These are phyloP conservation scores for Nitzschia palea DNA, from an alignment of 108 stramenopile species.

Conservation along the genomic window DNA sequence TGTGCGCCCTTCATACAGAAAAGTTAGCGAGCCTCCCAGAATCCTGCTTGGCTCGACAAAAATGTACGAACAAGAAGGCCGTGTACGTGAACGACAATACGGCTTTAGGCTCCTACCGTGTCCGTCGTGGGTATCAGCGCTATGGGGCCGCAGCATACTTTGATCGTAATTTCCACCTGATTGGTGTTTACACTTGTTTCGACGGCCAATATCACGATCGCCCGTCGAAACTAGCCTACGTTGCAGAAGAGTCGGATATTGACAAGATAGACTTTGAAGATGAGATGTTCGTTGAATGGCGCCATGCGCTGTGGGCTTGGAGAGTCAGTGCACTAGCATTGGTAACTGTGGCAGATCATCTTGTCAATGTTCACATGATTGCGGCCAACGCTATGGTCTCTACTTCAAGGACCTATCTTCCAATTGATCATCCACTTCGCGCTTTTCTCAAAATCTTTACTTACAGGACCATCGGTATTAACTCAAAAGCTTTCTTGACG, in stretches of 20 bases:
- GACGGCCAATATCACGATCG: neutral
- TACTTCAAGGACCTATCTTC: constrained; percentile 8
- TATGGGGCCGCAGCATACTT: constrained; percentile 19
- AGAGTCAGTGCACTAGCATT: constrained; percentile 11
- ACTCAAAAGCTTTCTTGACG: neutral
- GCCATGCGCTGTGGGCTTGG: constrained; percentile 14
- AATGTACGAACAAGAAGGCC: neutral
- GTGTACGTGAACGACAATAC: constrained; percentile 1
- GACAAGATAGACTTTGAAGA: neutral
- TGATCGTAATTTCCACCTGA: constrained; percentile 1
- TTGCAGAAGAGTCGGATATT: neutral
- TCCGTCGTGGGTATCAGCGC: constrained; percentile 12
- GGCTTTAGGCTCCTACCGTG: neutral
- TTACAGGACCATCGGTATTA: constrained; percentile 7
- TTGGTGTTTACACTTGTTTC: constrained; percentile 14
- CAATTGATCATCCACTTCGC: constrained; percentile 19
- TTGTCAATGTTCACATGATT: constrained; percentile 8
- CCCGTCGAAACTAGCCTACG: neutral
- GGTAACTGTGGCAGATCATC: constrained; percentile 11
- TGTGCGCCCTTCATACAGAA: constrained; percentile 1
- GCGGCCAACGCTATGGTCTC: constrained; percentile 12
- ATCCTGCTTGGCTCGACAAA: neutral
- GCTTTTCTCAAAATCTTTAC: constrained; percentile 20
- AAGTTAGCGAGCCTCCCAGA: neutral
- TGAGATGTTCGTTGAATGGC: neutral